Evolutionary conservation across 495 filamentous ascomycete genomes (phyloP).

Genomic region (Trichoderma erinaceum): DNA sequence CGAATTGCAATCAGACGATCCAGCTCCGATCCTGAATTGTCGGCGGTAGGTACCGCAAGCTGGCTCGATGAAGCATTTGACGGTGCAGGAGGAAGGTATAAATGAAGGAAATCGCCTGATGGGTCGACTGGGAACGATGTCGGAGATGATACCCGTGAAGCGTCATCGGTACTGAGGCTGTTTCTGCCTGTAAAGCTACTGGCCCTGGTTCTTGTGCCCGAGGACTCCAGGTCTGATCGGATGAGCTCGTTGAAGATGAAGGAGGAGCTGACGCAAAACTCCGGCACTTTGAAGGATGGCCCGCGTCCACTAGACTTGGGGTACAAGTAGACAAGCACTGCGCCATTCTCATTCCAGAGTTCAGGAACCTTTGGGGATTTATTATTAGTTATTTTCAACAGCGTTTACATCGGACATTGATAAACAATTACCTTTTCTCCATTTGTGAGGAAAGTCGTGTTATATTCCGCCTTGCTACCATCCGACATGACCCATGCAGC

Average conservation of each 20-base stretch:
- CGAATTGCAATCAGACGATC: slow-evolving; percentile 69
- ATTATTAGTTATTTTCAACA: background rate
- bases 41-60: slow-evolving; percentile 30
- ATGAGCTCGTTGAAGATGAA: slow-evolving; percentile 60
- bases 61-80: slow-evolving; percentile 25
- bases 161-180: slow-evolving; percentile 34
- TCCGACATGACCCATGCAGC: slow-evolving; percentile 59
- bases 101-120: slow-evolving; percentile 53
- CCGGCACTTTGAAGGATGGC: slow-evolving; percentile 73
- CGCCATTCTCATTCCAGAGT: slow-evolving; percentile 79
- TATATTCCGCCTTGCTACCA: slow-evolving; percentile 55
- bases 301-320: slow-evolving; percentile 57
- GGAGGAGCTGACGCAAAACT: slow-evolving; percentile 65
- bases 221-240: slow-evolving; percentile 51
- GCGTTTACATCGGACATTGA: background rate
- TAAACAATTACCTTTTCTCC: slow-evolving; percentile 51
- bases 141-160: slow-evolving; percentile 38
- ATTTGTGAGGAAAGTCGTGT: slow-evolving; percentile 47
- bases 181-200: slow-evolving; percentile 37
- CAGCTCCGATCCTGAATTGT: slow-evolving; percentile 50
- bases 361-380: slow-evolving; percentile 58
- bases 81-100: slow-evolving; percentile 56
- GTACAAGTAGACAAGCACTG: slow-evolving; percentile 80
- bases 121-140: slow-evolving; percentile 23
- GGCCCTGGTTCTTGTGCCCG: slow-evolving; percentile 34